Evolutionary conservation across 148 eudicot species (phyloP), one percentile per base, ranked within the genome.

Genomic region (Dianthus caryophyllus): DNA sequence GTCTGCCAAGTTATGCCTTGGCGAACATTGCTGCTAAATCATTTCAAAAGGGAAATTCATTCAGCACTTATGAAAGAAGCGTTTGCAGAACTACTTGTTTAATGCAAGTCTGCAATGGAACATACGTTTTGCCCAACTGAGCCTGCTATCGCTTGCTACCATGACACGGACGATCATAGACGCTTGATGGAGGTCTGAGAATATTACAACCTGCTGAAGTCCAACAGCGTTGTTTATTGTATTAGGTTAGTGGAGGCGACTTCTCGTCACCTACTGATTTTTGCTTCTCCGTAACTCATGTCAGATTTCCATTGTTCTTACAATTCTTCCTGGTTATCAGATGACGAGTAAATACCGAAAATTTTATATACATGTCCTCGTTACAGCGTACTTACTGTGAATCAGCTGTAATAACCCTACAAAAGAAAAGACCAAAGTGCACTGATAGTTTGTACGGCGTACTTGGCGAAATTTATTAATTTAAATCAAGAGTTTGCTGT

Each of bases 141-240:
- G 33, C 64, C 41, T 30, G 33, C 55, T 29, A 57, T 16, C 30
- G 41, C 47, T 52, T 49, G 61, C 57, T 2, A 57, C 38, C 64
- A 55, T n/a, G 26, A 41, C n/a, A n/a, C n/a, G 56, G 53, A 59
- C 44, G 29, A 9, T 22, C 29, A 52, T 33, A 25, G 78, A 25
- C 27, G 74, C 46, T 21, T 20, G 54, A 50, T 14, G 24, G 51
- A 63, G 66, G 18, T 50, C 30, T 33, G 27, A 58, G 61, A 29
- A 64, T n/a, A 31, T 58, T 30, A 57, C 43, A 27, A 13, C 26
- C 53, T 49, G 65, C 73, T 64, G 47, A 75, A 29, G 36, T 57
- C 36, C 36, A 29, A n/a, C 22, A 57, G 15, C 29, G 30, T 10
- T 57, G 39, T 57, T 16, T 57, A 29, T 30, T 29, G 41, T 30